Conservation (phyloP, 2,329 filamentous ascomycete genomes). For the Dothideomycetes sp. region DNA sequence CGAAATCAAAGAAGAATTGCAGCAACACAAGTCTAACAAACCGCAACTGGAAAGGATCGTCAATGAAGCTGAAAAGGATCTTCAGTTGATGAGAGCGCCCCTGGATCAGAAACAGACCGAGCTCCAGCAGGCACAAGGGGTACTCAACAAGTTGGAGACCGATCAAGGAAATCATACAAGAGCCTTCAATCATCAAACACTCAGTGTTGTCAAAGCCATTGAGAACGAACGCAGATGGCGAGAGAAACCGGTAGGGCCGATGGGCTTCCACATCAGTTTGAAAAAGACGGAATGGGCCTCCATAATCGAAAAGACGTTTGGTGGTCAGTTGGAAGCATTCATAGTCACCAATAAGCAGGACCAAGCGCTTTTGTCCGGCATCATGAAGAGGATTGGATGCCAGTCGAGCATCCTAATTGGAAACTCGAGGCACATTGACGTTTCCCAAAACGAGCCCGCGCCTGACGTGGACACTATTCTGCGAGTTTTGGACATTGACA, state of each 20-base stretch:
- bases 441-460: constrained; percentile 62
- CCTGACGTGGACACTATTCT: constrained; percentile 63
- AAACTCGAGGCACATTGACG: constrained; percentile 44
- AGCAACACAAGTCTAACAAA: constrained; percentile 32
- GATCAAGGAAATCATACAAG: constrained; percentile 50
- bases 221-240: constrained; percentile 57
- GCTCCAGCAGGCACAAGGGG: constrained; percentile 29
- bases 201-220: constrained; percentile 56
- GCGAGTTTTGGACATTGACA: constrained; percentile 67
- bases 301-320: constrained; percentile 68
- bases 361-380: constrained; percentile 51
- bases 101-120: constrained; percentile 16
- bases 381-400: constrained; percentile 53
- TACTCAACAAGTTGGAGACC: constrained; percentile 41
- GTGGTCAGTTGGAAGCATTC: constrained; percentile 61
- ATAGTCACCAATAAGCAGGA: constrained; percentile 71
- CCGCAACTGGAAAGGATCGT: constrained; percentile 25
- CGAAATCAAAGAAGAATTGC: constrained; percentile 32
- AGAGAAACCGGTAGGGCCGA: constrained; percentile 67
- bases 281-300: constrained; percentile 71
- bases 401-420: constrained; percentile 49
- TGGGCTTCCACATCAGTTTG: constrained; percentile 68
- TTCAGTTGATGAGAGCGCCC: constrained; percentile 20
- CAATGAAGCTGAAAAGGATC: constrained; percentile 23
- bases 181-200: constrained; percentile 54